phyloP scores from a whole-genome alignment of 805 yeast genomes.

The Ogataea glucozyma region DNA sequence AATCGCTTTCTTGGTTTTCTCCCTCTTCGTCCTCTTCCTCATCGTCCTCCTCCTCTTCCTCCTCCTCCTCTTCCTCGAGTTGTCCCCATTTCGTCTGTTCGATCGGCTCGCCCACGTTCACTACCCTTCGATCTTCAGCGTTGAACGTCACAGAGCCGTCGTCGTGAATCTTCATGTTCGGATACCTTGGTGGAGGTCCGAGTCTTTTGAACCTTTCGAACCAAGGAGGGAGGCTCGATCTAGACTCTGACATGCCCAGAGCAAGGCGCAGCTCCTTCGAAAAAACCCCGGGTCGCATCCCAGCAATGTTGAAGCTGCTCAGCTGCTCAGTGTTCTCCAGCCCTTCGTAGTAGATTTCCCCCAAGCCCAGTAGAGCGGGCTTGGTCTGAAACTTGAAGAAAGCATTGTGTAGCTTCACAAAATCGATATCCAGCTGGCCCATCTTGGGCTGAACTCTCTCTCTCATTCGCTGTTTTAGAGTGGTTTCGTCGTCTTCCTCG shows the following conservation, averaged over 20 bases:
- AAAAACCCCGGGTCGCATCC: constrained; percentile 62
- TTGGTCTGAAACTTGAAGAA: constrained; percentile 79
- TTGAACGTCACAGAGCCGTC: constrained; percentile 37
- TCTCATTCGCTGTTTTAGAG: constrained; percentile 71
- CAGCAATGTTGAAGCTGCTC: constrained; percentile 37
- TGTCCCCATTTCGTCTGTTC: constrained; percentile 35
- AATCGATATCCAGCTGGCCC: constrained; percentile 85
- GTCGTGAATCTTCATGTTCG: constrained; percentile 51
- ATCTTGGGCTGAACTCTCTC: constrained; percentile 87
- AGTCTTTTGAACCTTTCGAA: constrained; percentile 59
- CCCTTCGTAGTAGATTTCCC: constrained; percentile 81
- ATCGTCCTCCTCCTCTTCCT: constrained; percentile 36
- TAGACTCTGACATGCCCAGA: constrained; percentile 55
- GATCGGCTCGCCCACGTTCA: constrained; percentile 28
- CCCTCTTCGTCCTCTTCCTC: constrained; percentile 33
- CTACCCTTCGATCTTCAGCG: constrained; percentile 13
- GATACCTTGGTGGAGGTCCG: constrained; percentile 87
- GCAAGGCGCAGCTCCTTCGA: constrained; percentile 66
- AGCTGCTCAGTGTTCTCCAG: constrained; percentile 39
- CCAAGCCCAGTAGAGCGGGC: constrained; percentile 67
- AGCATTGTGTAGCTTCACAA: constrained; percentile 77
- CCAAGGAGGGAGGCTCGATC: constrained; percentile 74
- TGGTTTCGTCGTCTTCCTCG: constrained; percentile 51
- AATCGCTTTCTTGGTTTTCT: constrained; percentile 33
- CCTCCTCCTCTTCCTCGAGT: constrained; percentile 36